phyloP scores from a whole-genome alignment of 1,284 basidiomycete species.

The Sanghuangporus weigelae region DNA sequence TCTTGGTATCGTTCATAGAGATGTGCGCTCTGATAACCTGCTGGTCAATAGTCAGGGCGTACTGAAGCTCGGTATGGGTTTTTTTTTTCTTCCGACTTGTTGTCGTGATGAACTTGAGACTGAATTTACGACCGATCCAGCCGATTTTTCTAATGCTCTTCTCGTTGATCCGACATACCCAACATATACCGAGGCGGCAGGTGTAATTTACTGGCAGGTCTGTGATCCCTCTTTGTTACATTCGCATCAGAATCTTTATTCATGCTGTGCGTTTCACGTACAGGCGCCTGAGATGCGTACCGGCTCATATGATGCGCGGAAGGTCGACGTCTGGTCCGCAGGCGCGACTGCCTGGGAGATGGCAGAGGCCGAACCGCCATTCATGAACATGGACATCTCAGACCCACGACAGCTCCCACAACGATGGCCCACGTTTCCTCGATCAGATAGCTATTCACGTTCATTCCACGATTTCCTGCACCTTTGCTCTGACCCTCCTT shows the following conservation, averaged over 20 bases:
- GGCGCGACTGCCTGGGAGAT: conserved; percentile 81
- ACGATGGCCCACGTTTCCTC: conserved; percentile 57
- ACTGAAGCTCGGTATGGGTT: conserved; percentile 64
- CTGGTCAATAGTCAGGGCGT: conserved; percentile 60
- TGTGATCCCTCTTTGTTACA: conserved; percentile 16
- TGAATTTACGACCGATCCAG: conserved; percentile 30
- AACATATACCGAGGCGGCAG: conserved; percentile 49
- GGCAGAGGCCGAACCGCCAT: conserved; percentile 68
- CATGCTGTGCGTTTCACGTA: not conserved
- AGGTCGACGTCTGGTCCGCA: conserved; percentile 75
- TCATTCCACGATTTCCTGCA: conserved; percentile 70
- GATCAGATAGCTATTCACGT: conserved; percentile 57
- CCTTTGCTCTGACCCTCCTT: conserved; percentile 57
- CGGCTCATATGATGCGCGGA: conserved; percentile 58
- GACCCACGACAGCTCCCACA: conserved; percentile 42
- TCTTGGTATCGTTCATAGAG: conserved; percentile 67
- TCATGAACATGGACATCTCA: conserved; percentile 43
- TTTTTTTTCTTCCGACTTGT: conserved; percentile 2
- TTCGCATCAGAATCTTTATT: not conserved
- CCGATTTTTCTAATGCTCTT: conserved; percentile 73
- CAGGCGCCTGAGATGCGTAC: conserved; percentile 23
- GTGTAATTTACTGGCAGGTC: conserved; percentile 75
- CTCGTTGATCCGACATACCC: conserved; percentile 45
- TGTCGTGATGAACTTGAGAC: not conserved
- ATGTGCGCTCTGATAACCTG: conserved; percentile 75